These are phyloP conservation scores for Pisolithus thermaeus DNA, from an alignment of 1,284 basidiomycete species.

Conservation along the genomic window DNA sequence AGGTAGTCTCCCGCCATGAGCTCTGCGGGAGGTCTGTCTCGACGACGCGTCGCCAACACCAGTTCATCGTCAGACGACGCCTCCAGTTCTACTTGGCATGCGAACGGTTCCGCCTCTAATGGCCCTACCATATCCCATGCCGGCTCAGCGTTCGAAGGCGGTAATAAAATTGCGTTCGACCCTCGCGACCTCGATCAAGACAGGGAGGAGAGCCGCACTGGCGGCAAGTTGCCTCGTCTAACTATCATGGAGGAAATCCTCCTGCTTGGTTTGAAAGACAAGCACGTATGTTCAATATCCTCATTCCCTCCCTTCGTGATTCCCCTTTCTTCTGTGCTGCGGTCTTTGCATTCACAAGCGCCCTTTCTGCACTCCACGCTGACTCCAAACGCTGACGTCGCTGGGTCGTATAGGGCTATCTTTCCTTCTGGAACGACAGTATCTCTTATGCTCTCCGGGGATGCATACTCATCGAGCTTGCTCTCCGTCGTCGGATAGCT, in stretches of 20 bases:
- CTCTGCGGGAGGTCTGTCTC: conserved; percentile 43
- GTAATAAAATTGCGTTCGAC: conserved; percentile 88
- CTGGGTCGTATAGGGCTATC: conserved; percentile 63
- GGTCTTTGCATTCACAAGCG: conserved; percentile 10
- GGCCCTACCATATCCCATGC: conserved; percentile 39
- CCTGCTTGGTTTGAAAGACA: conserved; percentile 86
- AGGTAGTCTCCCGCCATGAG: conserved; percentile 27
- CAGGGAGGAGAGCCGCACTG: conserved; percentile 60
- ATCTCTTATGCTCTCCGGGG: conserved; percentile 94
- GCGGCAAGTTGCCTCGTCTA: conserved; percentile 76
- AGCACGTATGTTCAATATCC: conserved; percentile 53
- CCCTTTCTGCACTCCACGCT: neutral
- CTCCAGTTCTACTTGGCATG: conserved; percentile 22
- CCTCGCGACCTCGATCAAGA: conserved; percentile 84
- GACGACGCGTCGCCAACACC: conserved; percentile 45
- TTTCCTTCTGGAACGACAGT: conserved; percentile 98
- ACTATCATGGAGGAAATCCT: conserved; percentile 98
- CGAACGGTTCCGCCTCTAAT: conserved; percentile 31
- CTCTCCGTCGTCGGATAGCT: conserved; percentile 84
- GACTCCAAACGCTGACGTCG: conserved; percentile 10
- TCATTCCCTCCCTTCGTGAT: conserved; percentile 1
- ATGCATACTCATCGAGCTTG: conserved; percentile 92
- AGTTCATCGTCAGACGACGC: conserved; percentile 32
- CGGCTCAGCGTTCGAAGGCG: conserved; percentile 77
- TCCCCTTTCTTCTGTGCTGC: conserved; percentile 4